Conservation (phyloP, 352 stramenopile genomes). For the Phytopythium delawarense region DNA sequence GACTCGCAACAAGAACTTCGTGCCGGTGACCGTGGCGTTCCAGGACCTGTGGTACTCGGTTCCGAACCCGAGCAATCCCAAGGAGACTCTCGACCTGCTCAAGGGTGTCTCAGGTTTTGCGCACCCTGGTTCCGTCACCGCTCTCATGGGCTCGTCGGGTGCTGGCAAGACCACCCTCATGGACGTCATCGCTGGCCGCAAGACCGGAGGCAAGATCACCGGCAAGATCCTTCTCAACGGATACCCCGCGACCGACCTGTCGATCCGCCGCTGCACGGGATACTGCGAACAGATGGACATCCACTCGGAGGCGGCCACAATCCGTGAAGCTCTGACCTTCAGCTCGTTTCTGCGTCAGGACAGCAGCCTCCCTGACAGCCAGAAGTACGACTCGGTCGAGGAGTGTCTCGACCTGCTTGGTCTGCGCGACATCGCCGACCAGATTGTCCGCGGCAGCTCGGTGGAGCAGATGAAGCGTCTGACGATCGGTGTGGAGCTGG, state of each 20-base stretch:
- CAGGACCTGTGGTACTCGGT: constrained; percentile 23
- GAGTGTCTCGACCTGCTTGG: too few species aligned
- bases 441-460: too few species aligned
- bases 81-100: constrained; percentile 31
- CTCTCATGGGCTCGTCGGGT: constrained; percentile 47
- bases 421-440: too few species aligned
- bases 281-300: too few species aligned
- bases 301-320: too few species aligned
- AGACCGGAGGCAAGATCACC: constrained; percentile 68
- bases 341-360: constrained; percentile 62
- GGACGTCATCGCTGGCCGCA: constrained; percentile 90
- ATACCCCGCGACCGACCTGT: constrained; percentile 26
- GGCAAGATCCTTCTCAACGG: constrained; percentile 87
- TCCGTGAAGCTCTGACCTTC: constrained; percentile 27
- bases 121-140: constrained; percentile 32
- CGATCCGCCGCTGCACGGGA: constrained; percentile 4
- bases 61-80: constrained; percentile 15
- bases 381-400: constrained; percentile 21
- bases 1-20: constrained; percentile 21
- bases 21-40: constrained; percentile 30
- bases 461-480: too few species aligned
- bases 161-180: constrained; percentile 43
- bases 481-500: too few species aligned
- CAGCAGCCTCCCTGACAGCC: constrained; percentile 12
- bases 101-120: constrained; percentile 29